phyloP scores from a whole-genome alignment of 208 protist species.

The Crithidia expoeki region DNA sequence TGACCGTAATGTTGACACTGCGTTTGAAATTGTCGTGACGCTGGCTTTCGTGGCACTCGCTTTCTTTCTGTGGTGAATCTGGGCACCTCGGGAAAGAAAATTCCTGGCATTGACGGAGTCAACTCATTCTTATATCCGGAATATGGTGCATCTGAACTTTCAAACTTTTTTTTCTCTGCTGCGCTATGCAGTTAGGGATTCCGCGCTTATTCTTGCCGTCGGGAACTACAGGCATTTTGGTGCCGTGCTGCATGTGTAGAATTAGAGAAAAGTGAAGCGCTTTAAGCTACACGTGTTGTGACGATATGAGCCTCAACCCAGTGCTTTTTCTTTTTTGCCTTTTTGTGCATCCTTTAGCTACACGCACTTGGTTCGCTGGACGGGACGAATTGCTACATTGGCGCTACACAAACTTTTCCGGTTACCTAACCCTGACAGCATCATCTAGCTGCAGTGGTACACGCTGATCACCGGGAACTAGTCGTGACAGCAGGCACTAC shows the following conservation, averaged over 20 bases:
- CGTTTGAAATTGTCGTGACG: slow-evolving; percentile 9
- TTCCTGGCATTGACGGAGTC: not conserved
- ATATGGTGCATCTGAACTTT: not conserved
- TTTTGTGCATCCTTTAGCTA: not conserved
- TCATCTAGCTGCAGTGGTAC: slow-evolving; percentile 41
- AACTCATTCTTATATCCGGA: not conserved
- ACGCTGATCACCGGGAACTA: slow-evolving; percentile 21
- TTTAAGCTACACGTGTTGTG: not conserved
- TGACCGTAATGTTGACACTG: slow-evolving; percentile 2
- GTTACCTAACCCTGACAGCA: slow-evolving; percentile 20
- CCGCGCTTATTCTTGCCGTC: not conserved
- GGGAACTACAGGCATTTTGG: not conserved
- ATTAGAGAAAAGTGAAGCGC: not conserved
- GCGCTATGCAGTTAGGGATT: not conserved
- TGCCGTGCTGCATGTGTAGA: not conserved
- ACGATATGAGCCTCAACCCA: not conserved
- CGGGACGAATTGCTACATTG: not conserved
- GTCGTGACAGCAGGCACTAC: slow-evolving; percentile 7
- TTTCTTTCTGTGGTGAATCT: not conserved
- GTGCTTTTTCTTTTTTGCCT: not conserved
- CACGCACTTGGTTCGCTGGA: not conserved
- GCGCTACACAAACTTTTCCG: not conserved
- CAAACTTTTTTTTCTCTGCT: not conserved
- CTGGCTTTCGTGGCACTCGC: not conserved
- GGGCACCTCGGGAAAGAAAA: not conserved